Evolutionary conservation across 345 rosid species (phyloP).

Genomic region (Eucalyptus albens): DNA sequence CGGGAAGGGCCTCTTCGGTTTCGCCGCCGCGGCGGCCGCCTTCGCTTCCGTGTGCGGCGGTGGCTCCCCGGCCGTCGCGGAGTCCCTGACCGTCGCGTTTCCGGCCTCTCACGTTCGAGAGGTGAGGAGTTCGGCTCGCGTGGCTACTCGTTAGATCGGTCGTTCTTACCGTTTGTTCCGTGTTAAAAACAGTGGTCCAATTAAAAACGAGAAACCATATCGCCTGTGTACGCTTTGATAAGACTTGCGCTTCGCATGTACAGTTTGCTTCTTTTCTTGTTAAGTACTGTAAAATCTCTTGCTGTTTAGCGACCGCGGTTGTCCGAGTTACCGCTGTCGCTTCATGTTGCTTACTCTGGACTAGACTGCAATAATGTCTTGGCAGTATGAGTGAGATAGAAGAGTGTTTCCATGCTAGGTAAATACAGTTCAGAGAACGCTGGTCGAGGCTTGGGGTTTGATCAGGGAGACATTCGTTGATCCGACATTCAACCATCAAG

Average conservation of each 20-base stretch:
- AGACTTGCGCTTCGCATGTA: neutral
- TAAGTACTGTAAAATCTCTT: neutral
- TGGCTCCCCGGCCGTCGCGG: conserved; percentile 64
- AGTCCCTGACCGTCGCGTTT: conserved; percentile 66
- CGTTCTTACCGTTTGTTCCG: neutral
- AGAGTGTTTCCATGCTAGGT: conserved; percentile 28
- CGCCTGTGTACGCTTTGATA: neutral
- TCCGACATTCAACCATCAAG: conserved; percentile 86
- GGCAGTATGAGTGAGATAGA: neutral
- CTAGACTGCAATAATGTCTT: neutral
- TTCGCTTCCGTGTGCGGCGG: conserved; percentile 23
- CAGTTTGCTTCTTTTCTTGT: neutral
- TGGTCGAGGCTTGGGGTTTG: conserved; percentile 92
- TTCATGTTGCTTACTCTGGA: neutral
- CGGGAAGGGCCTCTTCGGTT: conserved; percentile 32
- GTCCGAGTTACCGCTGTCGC: neutral
- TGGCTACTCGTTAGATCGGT: neutral
- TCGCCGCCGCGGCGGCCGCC: conserved; percentile 46
- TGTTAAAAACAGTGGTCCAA: neutral
- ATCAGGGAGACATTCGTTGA: conserved; percentile 85
- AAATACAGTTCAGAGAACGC: conserved; percentile 81
- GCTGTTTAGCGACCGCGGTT: neutral
- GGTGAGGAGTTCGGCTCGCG: conserved; percentile 16
- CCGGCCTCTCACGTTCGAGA: conserved; percentile 78
- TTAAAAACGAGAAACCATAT: neutral